Base-by-base conservation (phyloP, 1,139 yeast species). In the Candida neerlandica region DNA sequence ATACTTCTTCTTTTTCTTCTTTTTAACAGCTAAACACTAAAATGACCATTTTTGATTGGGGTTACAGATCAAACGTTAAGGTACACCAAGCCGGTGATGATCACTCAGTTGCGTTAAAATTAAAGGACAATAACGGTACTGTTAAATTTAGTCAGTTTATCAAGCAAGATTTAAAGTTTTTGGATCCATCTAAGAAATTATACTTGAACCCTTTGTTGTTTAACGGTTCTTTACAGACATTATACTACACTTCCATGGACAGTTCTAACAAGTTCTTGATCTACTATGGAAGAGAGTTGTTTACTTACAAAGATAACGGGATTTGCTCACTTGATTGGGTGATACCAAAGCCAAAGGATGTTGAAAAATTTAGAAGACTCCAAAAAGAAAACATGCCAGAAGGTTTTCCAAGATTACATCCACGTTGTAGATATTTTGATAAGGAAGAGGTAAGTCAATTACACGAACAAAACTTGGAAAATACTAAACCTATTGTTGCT, bases 281-380 rank as follows among this genome's bases (percentile, higher is more conserved):
- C 2, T 80, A 81, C 66, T 91, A 89, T 58, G 97, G 96, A 2
- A 80, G 97, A 60, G 85, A 91, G 55, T 62, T 87, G 18, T 75
- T 88, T 50, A 64, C 69, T 1, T 83, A 82, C 62, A 64, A 75
- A 10, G 88, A 85, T 54, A 82, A 82, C 5, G 95, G 96, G 18
- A 77, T 81, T 40, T 80, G 89, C 52, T 84, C 96, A 10, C 81
- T 86, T 18, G 97, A 91, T 67, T 89, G 89, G 80, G 90, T 80
- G 2, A 77, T 89, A 42, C 70, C 72, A 9, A 55, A 51, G 62
- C 85, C 86, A 18, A 71, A 68, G 23, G 62, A 81, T 6, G 64
- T 65, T 27, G 78, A 73, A 18, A 69, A 67, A 14, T 88, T 89
- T 67, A 62, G 75, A 7, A 63, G 71, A 47, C 75, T 77, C 39